Base-by-base conservation (phyloP, 371 early-diverging fungal species). In the Apophysomyces trapeziformis region DNA sequence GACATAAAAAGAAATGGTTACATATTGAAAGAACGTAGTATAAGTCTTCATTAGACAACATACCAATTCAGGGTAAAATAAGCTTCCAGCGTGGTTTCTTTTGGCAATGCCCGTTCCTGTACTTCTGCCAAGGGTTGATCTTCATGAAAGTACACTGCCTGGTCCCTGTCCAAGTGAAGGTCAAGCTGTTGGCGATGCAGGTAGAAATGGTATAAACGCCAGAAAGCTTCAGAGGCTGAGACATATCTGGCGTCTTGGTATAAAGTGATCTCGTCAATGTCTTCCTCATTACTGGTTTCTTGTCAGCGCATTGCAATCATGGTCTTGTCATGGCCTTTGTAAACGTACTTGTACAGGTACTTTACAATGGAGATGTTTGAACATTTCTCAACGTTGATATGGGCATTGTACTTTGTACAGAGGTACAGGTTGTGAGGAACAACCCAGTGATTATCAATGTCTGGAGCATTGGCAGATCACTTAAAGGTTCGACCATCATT, bases 341-440 rank as follows among this genome's bases (percentile, higher is more conserved):
- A 74, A 5, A 81, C 66, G 50, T 81, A 78, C 54, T 76, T 82
- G 67, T 69, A 74, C 7, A 78, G 66, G 58, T 78, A 78, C 54
- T 78, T 82, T 12, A 82, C 68, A 0, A 73, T 70, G 1, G 56
- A 16, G 11, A 74, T 47, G 8, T 67, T 64, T 2, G 46, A n/a
- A 61, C 78, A 79, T 1, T 71, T 63, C 59, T 79, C 77, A 0
- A 83, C 75, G 60, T 83, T 76, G 43, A 78, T 76, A 56, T 79
- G 74, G 0, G 78, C 74, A 47, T 75, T 66, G 66, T 76, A 83
- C 61, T 78, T 83, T 0, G 74, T 73, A 8, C 21, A 35, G 1
- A 79, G 64, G 26, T 60, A 79, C 0, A 46, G 72, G 41, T 72
- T 82, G 39, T 79, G 60, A 1, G 76, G 78, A 1, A 78, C 72